phyloP scores from a whole-genome alignment of 2,329 filamentous ascomycete genomes.

The Trichoderma aggressivum region DNA sequence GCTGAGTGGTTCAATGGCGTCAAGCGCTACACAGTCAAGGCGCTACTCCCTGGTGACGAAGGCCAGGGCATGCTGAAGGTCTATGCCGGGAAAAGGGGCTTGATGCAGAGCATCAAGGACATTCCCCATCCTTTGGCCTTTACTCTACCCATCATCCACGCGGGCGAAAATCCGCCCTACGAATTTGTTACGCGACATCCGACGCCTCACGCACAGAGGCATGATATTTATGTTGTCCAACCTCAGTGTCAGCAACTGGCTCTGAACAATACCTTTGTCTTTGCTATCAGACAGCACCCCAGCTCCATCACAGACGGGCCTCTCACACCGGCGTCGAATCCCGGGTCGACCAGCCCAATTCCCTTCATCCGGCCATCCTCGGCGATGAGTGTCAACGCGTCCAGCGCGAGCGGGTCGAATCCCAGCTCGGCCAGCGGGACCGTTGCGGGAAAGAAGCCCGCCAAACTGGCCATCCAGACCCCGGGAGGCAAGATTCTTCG shows the following conservation, averaged over 20 bases:
- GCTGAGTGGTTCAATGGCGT: slow-evolving; percentile 84
- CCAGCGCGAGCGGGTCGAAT: slow-evolving; percentile 55
- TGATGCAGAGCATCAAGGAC: slow-evolving; percentile 97
- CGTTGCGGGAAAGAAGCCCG: slow-evolving; percentile 71
- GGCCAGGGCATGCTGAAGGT: slow-evolving; percentile 83
- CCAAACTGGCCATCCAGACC: slow-evolving; percentile 91
- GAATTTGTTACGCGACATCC: slow-evolving; percentile 92
- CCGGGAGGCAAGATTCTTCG: slow-evolving; percentile 92
- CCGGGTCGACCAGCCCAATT: slow-evolving; percentile 52
- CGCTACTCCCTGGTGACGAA: slow-evolving; percentile 85
- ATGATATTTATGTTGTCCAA: slow-evolving; percentile 95
- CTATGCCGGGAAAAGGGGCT: slow-evolving; percentile 87
- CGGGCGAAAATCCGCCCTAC: slow-evolving; percentile 88
- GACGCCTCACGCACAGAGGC: slow-evolving; percentile 93
- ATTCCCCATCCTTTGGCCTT: slow-evolving; percentile 91
- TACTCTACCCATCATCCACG: slow-evolving; percentile 84
- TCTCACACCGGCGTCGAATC: slow-evolving; percentile 46
- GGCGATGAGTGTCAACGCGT: slow-evolving; percentile 62
- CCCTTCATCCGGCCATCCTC: slow-evolving; percentile 61
- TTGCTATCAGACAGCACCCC: slow-evolving; percentile 90
- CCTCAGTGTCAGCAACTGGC: slow-evolving; percentile 87
- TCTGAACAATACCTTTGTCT: slow-evolving; percentile 96
- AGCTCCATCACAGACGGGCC: slow-evolving; percentile 45
- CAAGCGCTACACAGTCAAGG: slow-evolving; percentile 93
- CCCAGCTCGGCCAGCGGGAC: slow-evolving; percentile 52